Evolutionary conservation across 2,329 filamentous ascomycete species (phyloP), one percentile per base, ranked within the genome.

Genomic region (Ciborinia camelliae): DNA sequence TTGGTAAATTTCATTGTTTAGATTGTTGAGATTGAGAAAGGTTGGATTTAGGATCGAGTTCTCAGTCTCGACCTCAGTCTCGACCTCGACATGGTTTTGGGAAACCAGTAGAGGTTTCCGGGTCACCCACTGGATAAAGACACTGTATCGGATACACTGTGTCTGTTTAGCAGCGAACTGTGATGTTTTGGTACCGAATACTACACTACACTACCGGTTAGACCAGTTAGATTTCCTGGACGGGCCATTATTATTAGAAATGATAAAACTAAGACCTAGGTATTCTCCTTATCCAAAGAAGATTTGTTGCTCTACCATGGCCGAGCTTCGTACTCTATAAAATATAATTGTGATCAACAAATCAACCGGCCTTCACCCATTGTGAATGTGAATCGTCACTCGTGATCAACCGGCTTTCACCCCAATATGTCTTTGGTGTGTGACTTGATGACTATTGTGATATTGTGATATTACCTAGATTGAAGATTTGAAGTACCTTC

Each of bases 261-360:
- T 47, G 41, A 47, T 35, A 32, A 47, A 35, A 23, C 54, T 14
- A 47, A 47, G 54, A 57, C 28, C n/a, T 43, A n/a, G n/a, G n/a
- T n/a, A 57, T 57, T 57, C 39, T 26, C 28, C 20, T 57, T 57
- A n/a, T 39, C 35, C 41, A 35, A 26, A 23, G 9, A 14, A 47
- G n/a, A 7, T 52, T n/a, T n/a, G n/a, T n/a, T n/a, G 12, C 35
- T 39, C 12, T 50, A 48, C n/a, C n/a, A n/a, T 35, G 35, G 43
- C 35, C 45, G n/a, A 37, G 43, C 15, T 52, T 35, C n/a, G n/a
- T n/a, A n/a, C n/a, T n/a, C 10, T 14, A 12, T 45, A 41, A 62
- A 30, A n/a, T 62, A 62, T 62, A 43, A 62, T 62, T 62, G 48
- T 54, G 59, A 62, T 62, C 59, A 43, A 26, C 59, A 62, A n/a